Evolutionary conservation across 164 flowering plant species (phyloP), one percentile per base, ranked within the genome.

Genomic region (Dillenia suffruticosa): DNA sequence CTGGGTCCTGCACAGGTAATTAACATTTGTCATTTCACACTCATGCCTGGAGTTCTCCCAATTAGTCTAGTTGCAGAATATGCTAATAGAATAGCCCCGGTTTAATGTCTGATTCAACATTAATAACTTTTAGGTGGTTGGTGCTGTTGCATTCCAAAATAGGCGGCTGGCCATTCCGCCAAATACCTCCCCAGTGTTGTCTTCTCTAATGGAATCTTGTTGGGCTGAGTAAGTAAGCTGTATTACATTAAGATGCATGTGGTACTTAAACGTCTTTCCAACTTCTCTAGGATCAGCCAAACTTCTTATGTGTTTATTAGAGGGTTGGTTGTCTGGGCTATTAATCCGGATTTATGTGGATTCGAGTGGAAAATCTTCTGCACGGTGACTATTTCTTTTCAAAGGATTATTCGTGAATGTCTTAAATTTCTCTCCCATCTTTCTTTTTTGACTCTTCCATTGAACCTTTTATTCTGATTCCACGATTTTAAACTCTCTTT

Each of bases 111-210:
- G 32, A 44, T 9, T 56, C 66, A 11, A 49, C 58, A 49, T 46
- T 45, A 8, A 12, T 45, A 68, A 16, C 16, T 77, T 68, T 63
- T 79, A 94, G 98, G 98, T 94, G 46, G 98, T 94, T 64, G 98
- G 97, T 70, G 98, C 98, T 46, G 96, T 94, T 60, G 97, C 92
- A 55, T 94, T 94, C 79, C 97, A 91, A 74, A 88, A 88, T 62
- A 79, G 97, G 67, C 81, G 92, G 77, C 98, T 94, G 15, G 53
- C 72, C 9, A 79, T 90, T 58, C 98, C 98, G 9, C 79, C 55
- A 11, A 83, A 79, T 59, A 83, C 88, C 12, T 72, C 86, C 15
- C 89, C 98, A 0, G 10, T 63, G 22, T 66, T 91, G 83, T 80
- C 75, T 19, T 82, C 95, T 26, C 87, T 94, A 48, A 87, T 91